Percentiles rank a stretch among this genome's conserved stretches.
Evolutionary conservation across 2,329 filamentous ascomycete species (phyloP).

Genomic region (Camptophora hylomeconis): DNA sequence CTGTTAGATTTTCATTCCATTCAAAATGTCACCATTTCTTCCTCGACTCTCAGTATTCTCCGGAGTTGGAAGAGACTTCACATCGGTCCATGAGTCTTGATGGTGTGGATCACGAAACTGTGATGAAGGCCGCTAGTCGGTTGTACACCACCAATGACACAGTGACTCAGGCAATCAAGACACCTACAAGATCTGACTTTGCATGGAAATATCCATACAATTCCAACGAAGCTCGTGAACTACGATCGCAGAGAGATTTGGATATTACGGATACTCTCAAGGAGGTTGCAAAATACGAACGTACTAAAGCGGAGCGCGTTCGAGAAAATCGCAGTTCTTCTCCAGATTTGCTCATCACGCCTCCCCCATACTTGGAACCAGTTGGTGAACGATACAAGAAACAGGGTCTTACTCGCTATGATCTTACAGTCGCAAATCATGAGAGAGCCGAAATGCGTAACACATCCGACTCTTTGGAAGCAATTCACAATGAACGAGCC

Average conservation of each 20-base stretch:
- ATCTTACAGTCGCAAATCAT: conserved; percentile 2
- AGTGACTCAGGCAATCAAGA: no score
- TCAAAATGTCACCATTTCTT: conserved; percentile 1
- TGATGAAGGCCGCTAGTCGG: conserved; percentile 1
- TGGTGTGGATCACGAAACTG: conserved; percentile 1
- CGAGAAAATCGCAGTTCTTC: background rate
- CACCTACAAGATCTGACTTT: background rate
- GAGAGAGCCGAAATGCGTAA: conserved; percentile 1
- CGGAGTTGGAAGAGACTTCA: no score
- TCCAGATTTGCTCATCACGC: conserved; percentile 4
- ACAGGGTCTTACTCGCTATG: conserved; percentile 8
- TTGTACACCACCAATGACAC: conserved; percentile 1
- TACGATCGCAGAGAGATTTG: conserved; percentile 2
- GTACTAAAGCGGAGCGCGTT: background rate
- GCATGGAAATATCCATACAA: conserved; percentile 4
- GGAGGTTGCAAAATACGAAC: conserved; percentile 2
- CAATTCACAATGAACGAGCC: background rate
- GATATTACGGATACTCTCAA: conserved; percentile 2
- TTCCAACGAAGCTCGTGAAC: background rate
- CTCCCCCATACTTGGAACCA: conserved; percentile 4
- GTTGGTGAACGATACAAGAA: conserved; percentile 11
- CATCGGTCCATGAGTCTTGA: background rate
- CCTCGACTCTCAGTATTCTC: no score
- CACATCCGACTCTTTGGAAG: background rate
- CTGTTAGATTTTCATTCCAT: no score